Base-by-base conservation (phyloP, 179 eudicot genomes). In the Amaranthus tricolor region DNA sequence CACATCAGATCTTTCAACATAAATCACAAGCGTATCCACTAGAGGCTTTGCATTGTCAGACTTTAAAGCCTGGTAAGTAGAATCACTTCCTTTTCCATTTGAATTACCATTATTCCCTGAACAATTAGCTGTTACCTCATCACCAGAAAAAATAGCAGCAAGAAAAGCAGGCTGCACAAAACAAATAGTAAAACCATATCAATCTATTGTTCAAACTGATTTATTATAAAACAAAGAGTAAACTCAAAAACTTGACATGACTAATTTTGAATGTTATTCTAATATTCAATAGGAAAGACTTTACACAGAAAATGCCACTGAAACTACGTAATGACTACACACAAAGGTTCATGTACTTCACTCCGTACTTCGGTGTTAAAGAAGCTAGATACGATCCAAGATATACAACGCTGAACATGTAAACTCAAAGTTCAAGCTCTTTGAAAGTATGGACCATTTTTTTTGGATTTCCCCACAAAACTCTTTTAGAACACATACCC, bases 141-240 rank as follows among this genome's bases (percentile, higher is more conserved):
- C 86, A 51, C 78, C 76, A 76, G 80, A 69, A 62, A 91, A 77
- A 54, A 91, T 77, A 75, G 88, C 88, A 84, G 81, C 84, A 78
- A 93, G 82, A 76, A 91, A 89, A 74, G 98, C 93, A 75, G 99
- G 96, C 99, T 96, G 91, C 86, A 78, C 47, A 48, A 58, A 57
- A 21, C 58, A 70, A 72, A 9, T 6, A 62, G 17, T 31, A 53
- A 8, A 68, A 67, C 45, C 49, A 3, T 0, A 17, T 54, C 49
- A 31, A 31, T 31, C 40, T 31, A 31, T 31, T 31, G 40, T 31
- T 31, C 40, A 31, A 31, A 31, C 40, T 31, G 40, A 31, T 31
- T 31, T 31, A 31, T 31, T 31, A 31, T 31, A 31, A 31, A 31
- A 31, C 40, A 31, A 31, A 47, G 49, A 15, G 59, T 21, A 14